Percentiles rank a stretch among this genome's conserved stretches.
These are phyloP conservation scores for Metschnikowia chrysomelidarum DNA, from an alignment of 805 yeast genomes.

Conservation along the genomic window DNA sequence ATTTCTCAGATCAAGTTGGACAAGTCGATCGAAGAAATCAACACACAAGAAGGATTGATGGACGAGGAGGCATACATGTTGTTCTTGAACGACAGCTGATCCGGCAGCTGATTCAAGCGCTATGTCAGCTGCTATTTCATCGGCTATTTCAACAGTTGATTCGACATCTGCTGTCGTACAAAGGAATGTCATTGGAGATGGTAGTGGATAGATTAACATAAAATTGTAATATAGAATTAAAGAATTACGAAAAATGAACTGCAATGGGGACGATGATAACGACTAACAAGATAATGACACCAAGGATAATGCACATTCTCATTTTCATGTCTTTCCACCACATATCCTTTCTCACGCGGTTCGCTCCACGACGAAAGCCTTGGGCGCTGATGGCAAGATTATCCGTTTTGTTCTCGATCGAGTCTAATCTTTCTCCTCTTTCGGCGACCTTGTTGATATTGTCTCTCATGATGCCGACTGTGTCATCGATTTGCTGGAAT, in stretches of 20 bases:
- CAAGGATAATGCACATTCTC: constrained; percentile 84
- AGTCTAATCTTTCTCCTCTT: constrained; percentile 89
- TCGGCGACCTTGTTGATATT: constrained; percentile 95
- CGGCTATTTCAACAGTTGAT: too few relatives aligned
- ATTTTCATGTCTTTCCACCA: constrained; percentile 98
- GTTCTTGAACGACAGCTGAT: constrained; percentile 48
- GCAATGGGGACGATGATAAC: constrained; percentile 94
- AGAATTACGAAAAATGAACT: constrained; percentile 63
- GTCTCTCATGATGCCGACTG: constrained; percentile 97
- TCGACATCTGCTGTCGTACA: too few relatives aligned
- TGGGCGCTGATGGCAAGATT: constrained; percentile 89
- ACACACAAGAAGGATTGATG: constrained; percentile 45
- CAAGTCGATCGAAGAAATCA: constrained; percentile 33
- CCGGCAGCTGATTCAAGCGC: not conserved
- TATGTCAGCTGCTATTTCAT: too few relatives aligned
- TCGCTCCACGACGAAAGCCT: constrained; percentile 94
- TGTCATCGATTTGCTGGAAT: constrained; percentile 78
- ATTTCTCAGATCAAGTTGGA: constrained; percentile 69
- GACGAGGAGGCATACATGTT: constrained; percentile 54
- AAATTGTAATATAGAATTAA: not conserved
- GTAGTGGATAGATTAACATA: not conserved
- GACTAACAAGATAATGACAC: constrained; percentile 71
- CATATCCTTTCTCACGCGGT: constrained; percentile 96
- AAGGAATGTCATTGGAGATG: too few relatives aligned
- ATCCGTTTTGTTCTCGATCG: constrained; percentile 90